phyloP scores from a whole-genome alignment of 2,329 filamentous ascomycete species.

The Rasamsonia emersonii region DNA sequence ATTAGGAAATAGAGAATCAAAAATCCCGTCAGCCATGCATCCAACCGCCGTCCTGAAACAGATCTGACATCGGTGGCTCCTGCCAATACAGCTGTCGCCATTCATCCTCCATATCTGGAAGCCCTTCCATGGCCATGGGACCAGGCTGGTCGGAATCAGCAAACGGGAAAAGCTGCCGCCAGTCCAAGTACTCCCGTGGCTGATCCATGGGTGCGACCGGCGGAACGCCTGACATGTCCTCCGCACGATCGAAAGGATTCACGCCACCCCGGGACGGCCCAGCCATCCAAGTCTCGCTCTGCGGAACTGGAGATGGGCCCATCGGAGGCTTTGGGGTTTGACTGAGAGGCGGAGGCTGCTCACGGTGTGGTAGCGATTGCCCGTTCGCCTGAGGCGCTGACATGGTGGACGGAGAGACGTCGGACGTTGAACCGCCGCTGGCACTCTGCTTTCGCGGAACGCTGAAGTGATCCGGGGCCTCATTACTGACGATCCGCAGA shows the following conservation, averaged over 20 bases:
- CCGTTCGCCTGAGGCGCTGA: no score
- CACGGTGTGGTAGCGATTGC: no score
- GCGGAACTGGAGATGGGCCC: conserved; percentile 1
- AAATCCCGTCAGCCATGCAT: conserved; percentile 19
- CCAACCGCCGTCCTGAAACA: conserved; percentile 33
- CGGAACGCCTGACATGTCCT: conserved; percentile 12
- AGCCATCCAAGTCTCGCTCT: neutral
- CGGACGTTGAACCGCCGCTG: neutral
- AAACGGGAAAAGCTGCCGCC: conserved; percentile 35
- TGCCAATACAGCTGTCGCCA: conserved; percentile 39
- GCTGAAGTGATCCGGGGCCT: conserved; percentile 3
- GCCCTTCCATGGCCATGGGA: conserved; percentile 28
- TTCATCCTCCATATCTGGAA: conserved; percentile 35
- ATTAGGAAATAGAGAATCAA: neutral
- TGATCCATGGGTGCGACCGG: conserved; percentile 24
- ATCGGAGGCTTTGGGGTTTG: no score
- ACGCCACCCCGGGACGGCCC: conserved; percentile 2
- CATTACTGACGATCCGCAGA: conserved; percentile 28
- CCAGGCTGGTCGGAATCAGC: conserved; percentile 28
- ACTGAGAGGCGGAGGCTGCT: no score
- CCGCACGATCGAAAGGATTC: conserved; percentile 4
- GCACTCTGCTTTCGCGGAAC: neutral
- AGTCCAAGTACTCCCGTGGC: conserved; percentile 28
- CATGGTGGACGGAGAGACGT: neutral
- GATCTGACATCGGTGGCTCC: conserved; percentile 33